These are phyloP conservation scores for Trichophyton schoenleinii DNA, from an alignment of 2,329 filamentous ascomycete genomes.

Conservation along the genomic window DNA sequence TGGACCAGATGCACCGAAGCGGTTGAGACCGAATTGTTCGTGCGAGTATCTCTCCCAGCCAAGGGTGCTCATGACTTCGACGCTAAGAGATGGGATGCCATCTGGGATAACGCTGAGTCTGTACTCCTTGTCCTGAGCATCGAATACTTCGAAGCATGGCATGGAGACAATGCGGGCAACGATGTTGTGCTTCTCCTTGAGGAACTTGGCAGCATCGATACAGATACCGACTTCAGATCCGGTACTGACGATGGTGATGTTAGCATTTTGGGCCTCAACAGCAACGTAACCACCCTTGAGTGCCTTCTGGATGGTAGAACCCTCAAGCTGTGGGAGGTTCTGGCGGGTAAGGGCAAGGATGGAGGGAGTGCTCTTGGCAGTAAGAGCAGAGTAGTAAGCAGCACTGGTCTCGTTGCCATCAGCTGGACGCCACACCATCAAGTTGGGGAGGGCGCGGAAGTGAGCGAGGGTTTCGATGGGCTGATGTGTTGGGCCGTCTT, in stretches of 20 bases:
- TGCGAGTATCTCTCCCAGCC: constrained; percentile 99
- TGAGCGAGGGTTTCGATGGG: constrained; percentile 96
- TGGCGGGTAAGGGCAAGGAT: constrained; percentile 93
- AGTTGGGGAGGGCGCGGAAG: constrained; percentile 97
- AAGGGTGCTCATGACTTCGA: constrained; percentile 94
- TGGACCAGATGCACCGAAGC: constrained; percentile 92
- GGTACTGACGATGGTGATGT: constrained; percentile 83
- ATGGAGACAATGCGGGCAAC: constrained; percentile 87
- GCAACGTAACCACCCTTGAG: constrained; percentile 93
- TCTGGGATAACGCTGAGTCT: constrained; percentile 83
- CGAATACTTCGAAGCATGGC: constrained; percentile 95
- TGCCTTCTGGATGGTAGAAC: constrained; percentile 75
- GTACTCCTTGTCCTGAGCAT: constrained; percentile 89
- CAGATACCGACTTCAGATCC: constrained; percentile 93
- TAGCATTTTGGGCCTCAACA: constrained; percentile 69
- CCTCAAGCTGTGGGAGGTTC: constrained; percentile 95
- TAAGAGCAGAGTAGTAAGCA: constrained; percentile 92
- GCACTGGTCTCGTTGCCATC: constrained; percentile 97
- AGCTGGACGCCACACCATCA: constrained; percentile 98
- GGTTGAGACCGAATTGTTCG: constrained; percentile 98
- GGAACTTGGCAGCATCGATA: constrained; percentile 81
- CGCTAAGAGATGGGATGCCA: constrained; percentile 80
- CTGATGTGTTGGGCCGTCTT: constrained; percentile 97
- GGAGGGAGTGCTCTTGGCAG: constrained; percentile 76
- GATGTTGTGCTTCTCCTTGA: constrained; percentile 77